These are phyloP conservation scores for Nymphaea thermarum DNA, from an alignment of 164 flowering plant genomes.

Conservation along the genomic window DNA sequence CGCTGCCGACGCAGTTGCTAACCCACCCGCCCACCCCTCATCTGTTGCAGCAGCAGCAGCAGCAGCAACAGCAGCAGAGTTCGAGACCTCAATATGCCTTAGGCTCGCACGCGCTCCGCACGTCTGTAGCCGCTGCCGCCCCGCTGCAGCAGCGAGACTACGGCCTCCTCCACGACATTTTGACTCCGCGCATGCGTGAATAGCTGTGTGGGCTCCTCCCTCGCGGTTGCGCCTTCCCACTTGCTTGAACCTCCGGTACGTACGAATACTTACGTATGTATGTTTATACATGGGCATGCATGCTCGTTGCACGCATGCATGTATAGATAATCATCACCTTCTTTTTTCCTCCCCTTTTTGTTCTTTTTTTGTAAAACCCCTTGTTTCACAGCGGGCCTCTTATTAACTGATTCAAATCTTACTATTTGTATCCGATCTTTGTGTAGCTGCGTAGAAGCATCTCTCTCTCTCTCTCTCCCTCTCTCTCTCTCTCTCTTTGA, in stretches of 20 bases:
- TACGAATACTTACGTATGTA: background rate
- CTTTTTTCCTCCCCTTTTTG: background rate
- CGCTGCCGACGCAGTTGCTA: background rate
- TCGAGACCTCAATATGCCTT: background rate
- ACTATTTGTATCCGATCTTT: background rate
- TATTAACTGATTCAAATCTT: background rate
- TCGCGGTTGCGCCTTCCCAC: too few species aligned
- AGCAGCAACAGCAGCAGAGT: background rate
- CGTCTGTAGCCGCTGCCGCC: background rate
- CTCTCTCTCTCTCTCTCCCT: too few species aligned
- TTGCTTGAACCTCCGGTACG: background rate
- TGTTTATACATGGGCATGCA: background rate
- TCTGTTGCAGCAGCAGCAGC: background rate
- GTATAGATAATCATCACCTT: background rate
- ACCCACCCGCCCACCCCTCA: too few species aligned
- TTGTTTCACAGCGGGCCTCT: background rate
- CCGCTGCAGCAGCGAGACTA: constrained; percentile 24
- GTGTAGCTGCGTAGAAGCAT: background rate
- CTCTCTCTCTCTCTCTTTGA: too few species aligned
- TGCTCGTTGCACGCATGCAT: background rate
- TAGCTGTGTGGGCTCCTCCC: constrained; percentile 5
- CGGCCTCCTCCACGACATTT: constrained; percentile 70
- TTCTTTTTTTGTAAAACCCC: background rate
- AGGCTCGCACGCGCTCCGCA: background rate
- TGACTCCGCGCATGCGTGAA: constrained; percentile 36